Conservation (phyloP, 2,329 filamentous ascomycete genomes). For the Colletotrichum lini region DNA sequence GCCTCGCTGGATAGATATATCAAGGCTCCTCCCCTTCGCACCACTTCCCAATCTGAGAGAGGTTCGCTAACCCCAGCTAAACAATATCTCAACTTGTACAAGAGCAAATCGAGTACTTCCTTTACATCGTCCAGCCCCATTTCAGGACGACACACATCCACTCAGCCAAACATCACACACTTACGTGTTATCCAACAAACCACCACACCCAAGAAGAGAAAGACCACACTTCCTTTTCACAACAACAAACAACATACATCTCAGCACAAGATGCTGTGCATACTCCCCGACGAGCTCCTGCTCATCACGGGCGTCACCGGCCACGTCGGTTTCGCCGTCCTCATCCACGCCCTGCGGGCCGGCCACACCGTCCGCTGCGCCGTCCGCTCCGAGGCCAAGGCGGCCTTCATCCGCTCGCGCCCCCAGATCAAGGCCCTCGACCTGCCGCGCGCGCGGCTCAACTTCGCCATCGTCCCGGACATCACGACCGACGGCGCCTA, state of each 20-base stretch:
- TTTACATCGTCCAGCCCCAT: not conserved
- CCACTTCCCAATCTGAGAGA: constrained; percentile 16
- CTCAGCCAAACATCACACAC: too few relatives aligned
- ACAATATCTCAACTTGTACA: not conserved
- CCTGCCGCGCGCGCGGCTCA: constrained; percentile 44
- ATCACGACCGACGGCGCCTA: constrained; percentile 55
- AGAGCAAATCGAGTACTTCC: constrained; percentile 7
- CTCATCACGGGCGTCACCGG: constrained; percentile 52
- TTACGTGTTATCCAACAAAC: too few relatives aligned
- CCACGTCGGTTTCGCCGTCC: constrained; percentile 50
- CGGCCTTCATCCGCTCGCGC: constrained; percentile 34
- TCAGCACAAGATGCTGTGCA: constrained; percentile 33
- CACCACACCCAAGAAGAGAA: too few relatives aligned
- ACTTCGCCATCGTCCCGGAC: constrained; percentile 54
- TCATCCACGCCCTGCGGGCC: constrained; percentile 46
- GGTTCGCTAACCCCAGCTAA: not conserved
- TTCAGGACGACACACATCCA: constrained; percentile 11
- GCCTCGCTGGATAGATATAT: constrained; percentile 30
- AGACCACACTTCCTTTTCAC: too few relatives aligned
- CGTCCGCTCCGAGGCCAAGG: constrained; percentile 47
- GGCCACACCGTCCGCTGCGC: constrained; percentile 51
- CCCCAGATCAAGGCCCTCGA: constrained; percentile 40
- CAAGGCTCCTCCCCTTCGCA: constrained; percentile 18
- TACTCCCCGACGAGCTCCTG: constrained; percentile 40
- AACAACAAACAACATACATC: not conserved